Conservation (phyloP, 164 flowering plant genomes). For the Aristolochia californica region DNA sequence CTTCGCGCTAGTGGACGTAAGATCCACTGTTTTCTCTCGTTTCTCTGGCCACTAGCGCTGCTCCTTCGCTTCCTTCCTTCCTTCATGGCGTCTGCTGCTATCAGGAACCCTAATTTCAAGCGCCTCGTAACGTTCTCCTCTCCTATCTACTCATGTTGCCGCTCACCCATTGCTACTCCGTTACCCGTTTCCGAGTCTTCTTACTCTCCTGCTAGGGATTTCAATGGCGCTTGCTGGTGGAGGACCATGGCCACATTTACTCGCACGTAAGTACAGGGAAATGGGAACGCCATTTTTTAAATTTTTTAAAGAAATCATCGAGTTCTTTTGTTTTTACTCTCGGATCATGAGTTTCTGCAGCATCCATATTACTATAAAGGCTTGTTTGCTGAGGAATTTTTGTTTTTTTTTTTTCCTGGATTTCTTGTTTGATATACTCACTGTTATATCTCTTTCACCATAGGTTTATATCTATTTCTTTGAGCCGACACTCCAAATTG, state of each 20-base stretch:
- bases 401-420: background rate
- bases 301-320: background rate
- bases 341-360: background rate
- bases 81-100: slow-evolving; percentile 53
- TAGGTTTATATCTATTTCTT: background rate
- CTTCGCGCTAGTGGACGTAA: no score
- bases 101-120: slow-evolving; percentile 52
- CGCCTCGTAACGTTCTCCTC: slow-evolving; percentile 42
- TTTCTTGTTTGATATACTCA: background rate
- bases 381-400: no score
- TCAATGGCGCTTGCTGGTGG: slow-evolving; percentile 32
- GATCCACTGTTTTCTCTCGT: background rate
- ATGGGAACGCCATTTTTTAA: no score
- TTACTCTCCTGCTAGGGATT: slow-evolving; percentile 18
- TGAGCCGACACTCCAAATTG: no score
- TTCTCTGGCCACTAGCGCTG: background rate
- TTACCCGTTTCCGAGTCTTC: slow-evolving; percentile 21
- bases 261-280: slow-evolving; percentile 42
- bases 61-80: background rate
- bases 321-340: background rate
- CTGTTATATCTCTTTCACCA: background rate
- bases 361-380: no score
- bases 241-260: slow-evolving; percentile 93
- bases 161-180: slow-evolving; percentile 25
- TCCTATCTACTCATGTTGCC: slow-evolving; percentile 34